Base-by-base conservation (phyloP, 495 filamentous ascomycete genomes). In the Penicillium canescens region DNA sequence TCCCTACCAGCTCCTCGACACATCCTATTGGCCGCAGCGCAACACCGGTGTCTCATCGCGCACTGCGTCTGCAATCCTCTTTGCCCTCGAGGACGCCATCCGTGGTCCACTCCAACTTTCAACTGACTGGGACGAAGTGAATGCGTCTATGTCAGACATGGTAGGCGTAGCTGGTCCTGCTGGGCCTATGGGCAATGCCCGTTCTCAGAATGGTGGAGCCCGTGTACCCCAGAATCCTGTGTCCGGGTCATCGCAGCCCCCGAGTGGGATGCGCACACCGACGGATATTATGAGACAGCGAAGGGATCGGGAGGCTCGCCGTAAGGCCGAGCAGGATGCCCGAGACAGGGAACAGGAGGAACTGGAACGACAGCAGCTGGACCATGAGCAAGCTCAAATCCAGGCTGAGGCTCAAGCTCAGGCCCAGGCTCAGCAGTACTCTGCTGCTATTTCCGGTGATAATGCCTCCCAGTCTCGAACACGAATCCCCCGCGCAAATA, bases 81-180 rank as follows among this genome's bases (percentile, higher is more conserved):
- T 86, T 79, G 83, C 91, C 6, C 84, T 98, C 42, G 93, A 98
- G 76, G 90, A 93, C 73, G 94, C 89, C 41, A 79, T 97, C 44
- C 87, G 92, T 44, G 82, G 84, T 36, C 93, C 94, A 2, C 81
- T 91, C 52, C 79, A 84, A 10, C 94, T 98, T 72, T 92, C 92
- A 4, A 80, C 90, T 13, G 92, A 96, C 67, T 78, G 83, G 39
- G 82, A 86, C 48, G 94, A 98, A 78, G 86, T 93, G 79, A 91
- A 92, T 86, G 92, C 93, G 62, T 82, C 86, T 57, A 98, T 98
- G 94, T 86, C 94, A 60, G 89, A 96, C 71, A 76, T 96, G 62
- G 76, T 82, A 66, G 79, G 79, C 62, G 81, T 82, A 54, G 71
- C 74, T 66, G 70, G 69, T 61, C 59, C 67, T 45, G 48, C 68